Evolutionary conservation across 148 eudicot genomes (phyloP).

Genomic region (Oxyria digyna): DNA sequence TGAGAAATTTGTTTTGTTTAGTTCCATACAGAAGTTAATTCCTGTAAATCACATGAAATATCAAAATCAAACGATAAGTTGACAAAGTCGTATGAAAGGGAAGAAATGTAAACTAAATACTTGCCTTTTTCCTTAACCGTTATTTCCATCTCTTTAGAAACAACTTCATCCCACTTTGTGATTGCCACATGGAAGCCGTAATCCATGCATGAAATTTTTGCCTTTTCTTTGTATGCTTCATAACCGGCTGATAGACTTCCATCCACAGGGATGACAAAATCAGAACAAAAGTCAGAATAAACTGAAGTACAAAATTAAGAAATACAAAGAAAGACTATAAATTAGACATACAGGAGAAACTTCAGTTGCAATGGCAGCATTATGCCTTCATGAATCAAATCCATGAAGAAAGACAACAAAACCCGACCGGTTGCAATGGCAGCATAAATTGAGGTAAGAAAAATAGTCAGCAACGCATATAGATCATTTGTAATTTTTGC

Average conservation of each 20-base stretch:
- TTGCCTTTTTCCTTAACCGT: slow-evolving; percentile 92
- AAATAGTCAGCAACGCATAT: too few relatives aligned
- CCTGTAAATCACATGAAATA: slow-evolving; percentile 26
- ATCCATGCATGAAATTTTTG: slow-evolving; percentile 76
- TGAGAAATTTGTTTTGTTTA: slow-evolving; percentile 92
- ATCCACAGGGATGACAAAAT: slow-evolving; percentile 78
- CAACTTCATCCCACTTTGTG: slow-evolving; percentile 87
- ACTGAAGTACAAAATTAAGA: too few relatives aligned
- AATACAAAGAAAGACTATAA: too few relatives aligned
- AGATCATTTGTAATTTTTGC: too few relatives aligned
- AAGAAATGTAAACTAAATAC: slow-evolving; percentile 2
- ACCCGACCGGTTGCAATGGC: too few relatives aligned
- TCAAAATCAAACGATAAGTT: slow-evolving; percentile 3
- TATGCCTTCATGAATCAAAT: too few relatives aligned
- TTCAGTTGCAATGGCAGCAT: too few relatives aligned
- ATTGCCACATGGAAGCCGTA: slow-evolving; percentile 98
- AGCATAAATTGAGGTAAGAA: too few relatives aligned
- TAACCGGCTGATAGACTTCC: slow-evolving; percentile 75
- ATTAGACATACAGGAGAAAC: too few relatives aligned
- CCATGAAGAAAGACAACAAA: slow-evolving; percentile 83
- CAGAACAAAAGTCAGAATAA: too few relatives aligned
- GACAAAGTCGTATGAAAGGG: neutral
- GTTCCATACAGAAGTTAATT: slow-evolving; percentile 92
- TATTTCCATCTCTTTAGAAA: slow-evolving; percentile 78
- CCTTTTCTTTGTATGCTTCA: slow-evolving; percentile 54